phyloP scores from a whole-genome alignment of 768 basidiomycete species.

The Pholiota microspora region DNA sequence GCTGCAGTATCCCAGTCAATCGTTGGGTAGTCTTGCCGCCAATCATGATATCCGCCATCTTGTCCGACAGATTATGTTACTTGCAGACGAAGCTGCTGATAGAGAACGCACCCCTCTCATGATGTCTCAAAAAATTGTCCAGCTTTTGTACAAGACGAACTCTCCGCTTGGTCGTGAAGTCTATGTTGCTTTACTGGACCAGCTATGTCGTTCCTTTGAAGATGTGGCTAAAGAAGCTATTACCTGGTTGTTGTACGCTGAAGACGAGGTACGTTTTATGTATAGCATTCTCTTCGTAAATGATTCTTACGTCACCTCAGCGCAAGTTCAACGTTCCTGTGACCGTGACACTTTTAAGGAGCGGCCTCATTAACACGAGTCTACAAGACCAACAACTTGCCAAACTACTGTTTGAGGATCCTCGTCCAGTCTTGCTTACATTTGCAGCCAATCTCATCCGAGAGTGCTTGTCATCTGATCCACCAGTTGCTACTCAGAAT shows the following conservation, averaged over 20 bases:
- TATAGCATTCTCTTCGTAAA: constrained; percentile 10
- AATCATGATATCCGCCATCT: constrained; percentile 87
- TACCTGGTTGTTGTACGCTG: constrained; percentile 93
- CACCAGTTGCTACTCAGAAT: constrained; percentile 74
- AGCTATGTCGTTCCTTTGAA: constrained; percentile 84
- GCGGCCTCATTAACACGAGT: constrained; percentile 71
- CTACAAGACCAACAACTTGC: constrained; percentile 91
- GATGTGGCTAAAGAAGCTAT: constrained; percentile 97
- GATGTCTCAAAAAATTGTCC: constrained; percentile 97
- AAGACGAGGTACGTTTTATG: constrained; percentile 93
- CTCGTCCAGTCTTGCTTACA: constrained; percentile 71
- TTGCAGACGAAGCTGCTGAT: constrained; percentile 78
- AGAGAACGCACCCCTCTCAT: constrained; percentile 83
- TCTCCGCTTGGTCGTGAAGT: constrained; percentile 88
- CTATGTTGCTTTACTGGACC: constrained; percentile 85
- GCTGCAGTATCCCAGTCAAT: constrained; percentile 68
- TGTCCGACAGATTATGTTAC: constrained; percentile 76
- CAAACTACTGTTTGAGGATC: constrained; percentile 76
- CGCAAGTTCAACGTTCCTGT: constrained; percentile 97
- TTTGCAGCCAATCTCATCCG: constrained; percentile 84
- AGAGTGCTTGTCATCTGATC: constrained; percentile 80
- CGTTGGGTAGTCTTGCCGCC: constrained; percentile 67
- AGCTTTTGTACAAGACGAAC: constrained; percentile 87
- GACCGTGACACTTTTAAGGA: constrained; percentile 83
- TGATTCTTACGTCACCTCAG: constrained; percentile 34